Evolutionary conservation across 148 eudicot genomes (phyloP), one percentile per base, ranked within the genome.

Genomic region (Cornus florida): DNA sequence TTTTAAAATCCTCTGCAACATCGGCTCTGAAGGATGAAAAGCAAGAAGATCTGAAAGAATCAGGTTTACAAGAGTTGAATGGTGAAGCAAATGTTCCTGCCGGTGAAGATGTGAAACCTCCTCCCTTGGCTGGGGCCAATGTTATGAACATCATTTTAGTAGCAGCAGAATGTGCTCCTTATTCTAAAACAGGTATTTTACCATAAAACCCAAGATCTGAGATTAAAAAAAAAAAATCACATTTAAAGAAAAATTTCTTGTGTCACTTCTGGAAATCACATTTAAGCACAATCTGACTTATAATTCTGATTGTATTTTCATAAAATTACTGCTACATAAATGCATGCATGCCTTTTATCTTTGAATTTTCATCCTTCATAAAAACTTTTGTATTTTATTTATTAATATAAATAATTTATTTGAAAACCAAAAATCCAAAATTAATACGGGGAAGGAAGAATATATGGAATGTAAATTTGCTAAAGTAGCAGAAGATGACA

Each of bases 91-190:
- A 72, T 79, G 81, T 81, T 13, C 85, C 91, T 80, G 46, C 43
- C 66, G 56, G 72, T 76, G 95, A 88, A 87, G 88, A 89, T 71
- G 86, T 59, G 50, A 91, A 88, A 65, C 88, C 94, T n/a, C 90
- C 96, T 80, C 98, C 99, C 67, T 86, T 91, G 72, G 99, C 98
- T 67, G 99, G 98, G 70, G 75, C 80, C 65, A 91, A 97, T 86
- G 97, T 89, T 70, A 97, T 97, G 99, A 97, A 97, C 83, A 87
- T 97, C 46, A 91, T 97, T 82, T 73, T 97, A 85, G 98, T 94
- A 32, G 89, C 99, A 72, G 92, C 99, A 39, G 99, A 97, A 87
- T 97, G 98, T 79, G 91, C 94, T 81, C 98, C 99, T 66, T 94
- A 92, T 92, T 75, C 85, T 28, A 94, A 94, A 83, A 94, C 97